A percentile compares a stretch with the other conserved stretches of the same genome.
phyloP scores from a whole-genome alignment of 495 filamentous ascomycete genomes.

The Penicillium robsamsonii region DNA sequence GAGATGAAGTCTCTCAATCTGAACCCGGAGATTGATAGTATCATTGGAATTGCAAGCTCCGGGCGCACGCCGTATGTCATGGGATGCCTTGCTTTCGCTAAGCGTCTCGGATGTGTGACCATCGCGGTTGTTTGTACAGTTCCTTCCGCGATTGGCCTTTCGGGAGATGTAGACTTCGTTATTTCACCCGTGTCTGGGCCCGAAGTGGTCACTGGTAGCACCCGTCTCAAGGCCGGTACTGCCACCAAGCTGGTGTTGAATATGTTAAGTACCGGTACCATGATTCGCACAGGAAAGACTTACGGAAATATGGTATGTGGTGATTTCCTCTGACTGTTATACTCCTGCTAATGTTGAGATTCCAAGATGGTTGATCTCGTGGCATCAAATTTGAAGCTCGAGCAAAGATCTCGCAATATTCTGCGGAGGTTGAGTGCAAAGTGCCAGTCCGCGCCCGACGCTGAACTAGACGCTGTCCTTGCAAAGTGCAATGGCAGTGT shows the following conservation, averaged over 20 bases:
- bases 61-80: conserved; percentile 43
- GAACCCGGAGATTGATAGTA: conserved; percentile 30
- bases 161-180: conserved; percentile 30
- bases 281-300: conserved; percentile 41
- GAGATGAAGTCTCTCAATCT: conserved; percentile 29
- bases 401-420: conserved; percentile 38
- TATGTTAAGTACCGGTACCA: conserved; percentile 41
- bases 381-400: conserved; percentile 38
- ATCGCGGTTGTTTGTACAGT: conserved; percentile 34
- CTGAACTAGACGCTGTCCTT: conserved; percentile 30
- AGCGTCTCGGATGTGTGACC: conserved; percentile 32
- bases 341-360: conserved; percentile 1
- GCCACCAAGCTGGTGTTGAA: conserved; percentile 41
- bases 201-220: conserved; percentile 42
- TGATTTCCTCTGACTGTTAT: not conserved
- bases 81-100: conserved; percentile 34
- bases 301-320: conserved; percentile 40
- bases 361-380: conserved; percentile 40
- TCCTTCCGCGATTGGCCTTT: conserved; percentile 30
- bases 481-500: conserved; percentile 28
- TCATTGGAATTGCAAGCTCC: conserved; percentile 44
- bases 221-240: conserved; percentile 40
- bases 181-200: conserved; percentile 36
- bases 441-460: conserved; percentile 21
- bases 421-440: conserved; percentile 27